phyloP scores from a whole-genome alignment of 208 protist species.

The Crithidia brevicula region DNA sequence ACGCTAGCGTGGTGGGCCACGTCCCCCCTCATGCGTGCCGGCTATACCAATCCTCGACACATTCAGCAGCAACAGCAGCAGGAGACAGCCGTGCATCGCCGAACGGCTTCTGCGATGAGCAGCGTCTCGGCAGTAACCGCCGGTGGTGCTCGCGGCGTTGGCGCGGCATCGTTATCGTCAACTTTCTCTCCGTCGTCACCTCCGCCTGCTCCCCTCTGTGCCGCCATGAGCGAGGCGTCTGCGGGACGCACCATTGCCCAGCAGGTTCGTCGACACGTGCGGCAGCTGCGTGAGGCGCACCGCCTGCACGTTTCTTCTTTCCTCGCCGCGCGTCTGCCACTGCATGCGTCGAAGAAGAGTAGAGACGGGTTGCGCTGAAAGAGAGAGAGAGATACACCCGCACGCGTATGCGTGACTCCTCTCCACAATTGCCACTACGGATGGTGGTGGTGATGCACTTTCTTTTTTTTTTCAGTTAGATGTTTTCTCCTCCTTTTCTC shows the following conservation, averaged over 20 bases:
- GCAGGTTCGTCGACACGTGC: slow-evolving; percentile 12
- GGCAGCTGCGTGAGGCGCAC: slow-evolving; percentile 12
- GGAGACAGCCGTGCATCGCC: neutral
- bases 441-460: too few relatives aligned
- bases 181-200: neutral
- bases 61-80: neutral
- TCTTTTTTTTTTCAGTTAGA: neutral
- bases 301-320: neutral
- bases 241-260: slow-evolving; percentile 11
- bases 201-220: slow-evolving; percentile 19
- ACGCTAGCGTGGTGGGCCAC: slow-evolving; percentile 28
- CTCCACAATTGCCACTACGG: too few relatives aligned
- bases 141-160: too few relatives aligned
- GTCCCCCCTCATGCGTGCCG: slow-evolving; percentile 18
- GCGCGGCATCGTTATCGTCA: too few relatives aligned
- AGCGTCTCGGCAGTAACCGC: too few relatives aligned
- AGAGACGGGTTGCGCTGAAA: neutral
- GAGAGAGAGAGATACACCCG: neutral
- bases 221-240: slow-evolving; percentile 9
- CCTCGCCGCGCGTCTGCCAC: slow-evolving; percentile 8
- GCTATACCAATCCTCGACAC: neutral
- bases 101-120: too few relatives aligned
- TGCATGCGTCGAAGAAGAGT: neutral
- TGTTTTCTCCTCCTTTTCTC: slow-evolving; percentile 6
- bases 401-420: too few relatives aligned